phyloP scores from a whole-genome alignment of 768 basidiomycete genomes.

The Pleurotus djamor region DNA sequence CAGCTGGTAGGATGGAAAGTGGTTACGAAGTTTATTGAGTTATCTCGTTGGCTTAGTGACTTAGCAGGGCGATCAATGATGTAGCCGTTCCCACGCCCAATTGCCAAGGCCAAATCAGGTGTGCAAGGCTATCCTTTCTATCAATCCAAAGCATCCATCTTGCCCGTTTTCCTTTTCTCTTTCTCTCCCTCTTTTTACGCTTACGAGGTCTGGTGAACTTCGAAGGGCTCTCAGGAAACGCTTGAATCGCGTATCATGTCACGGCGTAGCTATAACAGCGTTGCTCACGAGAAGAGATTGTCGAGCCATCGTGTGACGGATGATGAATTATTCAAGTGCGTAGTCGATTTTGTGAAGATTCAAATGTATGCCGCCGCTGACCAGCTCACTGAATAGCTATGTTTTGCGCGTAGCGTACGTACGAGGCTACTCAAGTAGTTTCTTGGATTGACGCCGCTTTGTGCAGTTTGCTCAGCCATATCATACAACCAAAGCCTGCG shows the following conservation, averaged over 20 bases:
- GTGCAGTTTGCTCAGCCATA: slow-evolving; percentile 67
- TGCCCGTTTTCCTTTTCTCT: no score
- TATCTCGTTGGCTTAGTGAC: no score
- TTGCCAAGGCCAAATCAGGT: not conserved
- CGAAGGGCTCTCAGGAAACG: no score
- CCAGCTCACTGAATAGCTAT: slow-evolving; percentile 47
- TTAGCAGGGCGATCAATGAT: no score
- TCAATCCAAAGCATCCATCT: not conserved
- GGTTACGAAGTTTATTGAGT: no score
- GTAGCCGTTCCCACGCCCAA: not conserved
- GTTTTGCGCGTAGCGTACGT: slow-evolving; percentile 82
- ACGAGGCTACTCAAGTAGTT: not conserved
- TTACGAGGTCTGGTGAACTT: no score
- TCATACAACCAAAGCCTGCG: slow-evolving; percentile 59
- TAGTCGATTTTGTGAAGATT: slow-evolving; percentile 8
- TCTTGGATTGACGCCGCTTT: slow-evolving; percentile 8
- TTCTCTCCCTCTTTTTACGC: no score
- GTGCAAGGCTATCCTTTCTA: not conserved
- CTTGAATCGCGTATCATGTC: slow-evolving; percentile 45
- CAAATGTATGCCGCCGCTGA: slow-evolving; percentile 3
- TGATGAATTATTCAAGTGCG: slow-evolving; percentile 83
- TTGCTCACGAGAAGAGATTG: slow-evolving; percentile 67
- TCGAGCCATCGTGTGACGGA: slow-evolving; percentile 80
- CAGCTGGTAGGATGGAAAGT: no score
- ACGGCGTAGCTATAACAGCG: slow-evolving; percentile 72